Conservation (phyloP, 768 basidiomycete genomes). For the Candolleomyces efflorescens region DNA sequence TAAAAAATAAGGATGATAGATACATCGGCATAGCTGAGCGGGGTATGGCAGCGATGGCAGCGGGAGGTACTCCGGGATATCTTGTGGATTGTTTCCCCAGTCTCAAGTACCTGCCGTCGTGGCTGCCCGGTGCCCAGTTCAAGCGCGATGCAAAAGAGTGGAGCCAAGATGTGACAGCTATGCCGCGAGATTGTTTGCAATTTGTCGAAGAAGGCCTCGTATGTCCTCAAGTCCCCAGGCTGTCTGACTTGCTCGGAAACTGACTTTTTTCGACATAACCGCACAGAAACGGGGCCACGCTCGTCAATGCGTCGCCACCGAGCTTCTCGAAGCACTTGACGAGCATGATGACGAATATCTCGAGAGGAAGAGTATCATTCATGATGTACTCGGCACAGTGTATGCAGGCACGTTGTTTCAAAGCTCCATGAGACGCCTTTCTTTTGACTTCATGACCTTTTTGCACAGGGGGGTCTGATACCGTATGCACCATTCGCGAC, state of each 20-base stretch:
- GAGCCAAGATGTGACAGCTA: background rate
- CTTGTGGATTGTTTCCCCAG: slow-evolving; percentile 27
- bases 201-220: slow-evolving; percentile 3
- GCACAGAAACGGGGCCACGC: background rate
- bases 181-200: background rate
- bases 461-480: background rate
- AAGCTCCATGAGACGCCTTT: background rate
- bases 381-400: background rate
- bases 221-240: background rate
- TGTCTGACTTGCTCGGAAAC: background rate
- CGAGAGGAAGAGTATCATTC: background rate
- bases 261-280: no score
- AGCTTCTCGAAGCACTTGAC: background rate
- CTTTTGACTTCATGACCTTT: background rate
- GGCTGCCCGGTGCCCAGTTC: slow-evolving; percentile 46
- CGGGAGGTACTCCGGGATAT: slow-evolving; percentile 18
- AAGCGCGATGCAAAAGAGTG: slow-evolving; percentile 29
- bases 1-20: background rate
- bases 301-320: background rate
- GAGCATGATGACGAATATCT: background rate
- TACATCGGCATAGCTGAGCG: slow-evolving; percentile 21
- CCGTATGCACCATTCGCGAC: background rate
- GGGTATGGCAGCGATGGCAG: slow-evolving; percentile 14
- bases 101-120: slow-evolving; percentile 39
- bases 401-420: background rate